Base-by-base conservation (phyloP, 2,329 filamentous ascomycete genomes). In the Gyromitra esculenta region DNA sequence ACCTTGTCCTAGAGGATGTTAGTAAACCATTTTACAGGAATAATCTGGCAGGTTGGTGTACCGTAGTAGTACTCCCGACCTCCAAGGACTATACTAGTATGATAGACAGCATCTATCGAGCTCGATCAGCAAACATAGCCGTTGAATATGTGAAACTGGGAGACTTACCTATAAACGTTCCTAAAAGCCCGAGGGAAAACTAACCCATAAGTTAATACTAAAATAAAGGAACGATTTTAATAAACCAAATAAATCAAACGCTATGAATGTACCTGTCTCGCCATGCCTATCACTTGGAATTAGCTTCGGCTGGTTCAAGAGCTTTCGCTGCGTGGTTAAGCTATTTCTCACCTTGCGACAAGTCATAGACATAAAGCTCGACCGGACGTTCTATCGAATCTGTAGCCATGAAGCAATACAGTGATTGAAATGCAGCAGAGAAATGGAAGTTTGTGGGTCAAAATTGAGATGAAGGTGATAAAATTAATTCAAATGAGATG, bases 21-120 rank as follows among this genome's bases (percentile, higher is more conserved):
- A 75, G 48, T 59, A 15, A 8, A n/a, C n/a, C 68, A 11, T 39
- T 45, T 41, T 1, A 13, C 1, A 39, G 39, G 8, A 1, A 63
- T 59, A 39, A 8, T 15, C n/a, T 31, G 6, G 45, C 21, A 21
- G n/a, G 41, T 18, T 50, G 7, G 15, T 43, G 35, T 25, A 76
- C 78, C 80, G 50, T 78, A 82, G 73, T 79, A 89, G 83, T 97
- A 97, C 84, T 99, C 96, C 65, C 91, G 88, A n/a, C 91, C 90
- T 67, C 90, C 88, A 50, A 98, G 86, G 54, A 97, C 91, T 69
- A 99, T 90, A 0, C 94, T 93, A 0, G 96, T 98, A 83, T 99
- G 96, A 81, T 98, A 98, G 68, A 99, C 89, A 69, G 96, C 96
- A 83, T 98, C 95, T 77, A 9, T 39, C 13, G n/a, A 39, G 45